Evolutionary conservation across 2,329 filamentous ascomycete genomes (phyloP), one percentile per base, ranked within the genome.

Genomic region (Ascochyta pisi): DNA sequence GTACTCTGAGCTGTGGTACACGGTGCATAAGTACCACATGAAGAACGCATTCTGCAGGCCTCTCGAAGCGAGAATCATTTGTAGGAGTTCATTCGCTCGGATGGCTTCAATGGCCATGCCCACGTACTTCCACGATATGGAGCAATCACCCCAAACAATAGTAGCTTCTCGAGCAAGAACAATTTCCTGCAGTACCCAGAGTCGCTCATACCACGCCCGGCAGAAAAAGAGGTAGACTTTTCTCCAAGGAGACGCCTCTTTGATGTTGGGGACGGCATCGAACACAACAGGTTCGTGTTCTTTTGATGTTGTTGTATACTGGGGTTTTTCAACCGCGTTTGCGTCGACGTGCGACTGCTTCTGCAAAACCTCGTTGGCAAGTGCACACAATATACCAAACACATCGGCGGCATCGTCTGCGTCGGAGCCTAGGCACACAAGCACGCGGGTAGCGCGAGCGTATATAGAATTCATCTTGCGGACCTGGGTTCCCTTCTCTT

Each of bases 21-120:
- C 6, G 19, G 19, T 42, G 26, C 31, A 40, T 27, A 61, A 24
- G 24, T 49, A 37, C 38, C 54, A 38, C 58, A 65, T 65, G 15
- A 62, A 33, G 39, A 33, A 57, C 2, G 61, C 59, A 24, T 67
- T 65, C 16, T 63, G 53, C 10, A 64, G n/a, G 13, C 50, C 41
- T 13, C 56, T 40, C 2, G 19, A 46, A n/a, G 56, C 49, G 12
- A 64, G 42, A 3, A 48, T 3, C 1, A 19, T 44, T 4, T 48
- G 15, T 6, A 63, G 27, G 3, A 42, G 10, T 2, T 39, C 5
- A 13, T 55, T 29, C 3, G 35, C 10, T 2, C 47, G 39, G 10
- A 67, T 61, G 6, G 16, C 3, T 6, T 57, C 41, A 22, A 65
- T 48, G n/a, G 55, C 61, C 5, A 24, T 10, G 5, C 53, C 50